Evolutionary conservation across 805 yeast genomes (phyloP).

Genomic region (Nadsonia fulvescens): DNA sequence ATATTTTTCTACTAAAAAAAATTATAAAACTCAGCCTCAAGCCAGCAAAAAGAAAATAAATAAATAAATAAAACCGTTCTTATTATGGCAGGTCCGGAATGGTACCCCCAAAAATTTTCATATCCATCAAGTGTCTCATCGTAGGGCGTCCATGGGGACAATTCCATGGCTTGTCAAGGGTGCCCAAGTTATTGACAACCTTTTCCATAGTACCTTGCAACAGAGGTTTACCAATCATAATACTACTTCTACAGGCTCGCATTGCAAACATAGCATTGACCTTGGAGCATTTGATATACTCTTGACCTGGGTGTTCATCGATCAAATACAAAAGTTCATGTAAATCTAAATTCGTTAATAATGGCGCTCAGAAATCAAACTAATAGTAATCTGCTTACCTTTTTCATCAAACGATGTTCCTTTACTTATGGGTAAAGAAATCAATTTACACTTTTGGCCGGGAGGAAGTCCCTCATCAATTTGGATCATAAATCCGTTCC

Average conservation of each 20-base stretch:
- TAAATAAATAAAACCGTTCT: neutral
- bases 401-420: conserved; percentile 51
- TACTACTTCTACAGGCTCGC: conserved; percentile 87
- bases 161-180: conserved; percentile 80
- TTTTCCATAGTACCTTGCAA: conserved; percentile 38
- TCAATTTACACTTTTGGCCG: conserved; percentile 37
- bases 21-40: neutral
- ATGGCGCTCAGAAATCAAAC: no score
- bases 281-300: conserved; percentile 46
- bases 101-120: conserved; percentile 8
- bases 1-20: no score
- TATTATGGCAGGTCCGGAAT: conserved; percentile 1
- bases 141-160: conserved; percentile 97
- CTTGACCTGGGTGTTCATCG: conserved; percentile 32
- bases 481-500: conserved; percentile 59
- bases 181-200: conserved; percentile 51
- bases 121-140: conserved; percentile 67
- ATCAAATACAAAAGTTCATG: conserved; percentile 58
- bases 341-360: conserved; percentile 40
- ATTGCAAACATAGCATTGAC: conserved; percentile 74
- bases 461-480: conserved; percentile 33
- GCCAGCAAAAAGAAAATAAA: neutral
- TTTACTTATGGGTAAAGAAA: conserved; percentile 59
- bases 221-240: conserved; percentile 79
- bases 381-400: no score